Base-by-base conservation (phyloP, 306 rosid species). In the Malus sylvestris region DNA sequence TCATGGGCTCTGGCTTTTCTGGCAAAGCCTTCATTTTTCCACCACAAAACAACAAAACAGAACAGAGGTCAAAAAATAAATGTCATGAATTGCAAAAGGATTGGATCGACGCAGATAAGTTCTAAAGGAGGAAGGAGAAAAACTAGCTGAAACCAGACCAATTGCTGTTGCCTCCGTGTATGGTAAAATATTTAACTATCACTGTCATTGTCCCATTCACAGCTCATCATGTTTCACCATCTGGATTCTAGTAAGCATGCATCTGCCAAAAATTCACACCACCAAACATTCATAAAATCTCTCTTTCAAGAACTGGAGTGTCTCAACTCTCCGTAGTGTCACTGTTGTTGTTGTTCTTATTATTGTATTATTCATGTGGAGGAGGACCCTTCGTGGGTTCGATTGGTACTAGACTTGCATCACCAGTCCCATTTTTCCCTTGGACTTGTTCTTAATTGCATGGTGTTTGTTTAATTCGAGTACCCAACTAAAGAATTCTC, bases 211-310 rank as follows among this genome's bases (percentile, higher is more conserved):
- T 68, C 83, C 42, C 67, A 71, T 59, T 29, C 80, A 63, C 77
- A 63, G 70, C 84, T 81, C 83, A 46, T n/a, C 30, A 46, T 78
- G 77, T 35, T 45, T 85, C 80, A 55, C 30, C 71, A 15, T 65
- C 67, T 68, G 55, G 42, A 38, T 38, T 38, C 42, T 6, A 38
- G 42, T 10, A 38, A 7, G 71, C 83, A 75, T 75, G 55, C 82
- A 68, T 77, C 75, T 51, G 72, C 81, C 80, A 16, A 74, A 70
- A 51, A 67, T 25, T 4, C 76, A 40, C 4, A 53, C 62, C 66
- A 27, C 12, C 35, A 13, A 27, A 29, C 38, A 6, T 25, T 61
- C 35, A 22, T 58, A 10, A 53, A 16, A 10, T 4, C 30, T 59
- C 30, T 51, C 55, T 51, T 51, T 2, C 55, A 51, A 18, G 55